These are phyloP conservation scores for Apiospora koreana DNA, from an alignment of 2,329 filamentous ascomycete species.

Conservation along the genomic window DNA sequence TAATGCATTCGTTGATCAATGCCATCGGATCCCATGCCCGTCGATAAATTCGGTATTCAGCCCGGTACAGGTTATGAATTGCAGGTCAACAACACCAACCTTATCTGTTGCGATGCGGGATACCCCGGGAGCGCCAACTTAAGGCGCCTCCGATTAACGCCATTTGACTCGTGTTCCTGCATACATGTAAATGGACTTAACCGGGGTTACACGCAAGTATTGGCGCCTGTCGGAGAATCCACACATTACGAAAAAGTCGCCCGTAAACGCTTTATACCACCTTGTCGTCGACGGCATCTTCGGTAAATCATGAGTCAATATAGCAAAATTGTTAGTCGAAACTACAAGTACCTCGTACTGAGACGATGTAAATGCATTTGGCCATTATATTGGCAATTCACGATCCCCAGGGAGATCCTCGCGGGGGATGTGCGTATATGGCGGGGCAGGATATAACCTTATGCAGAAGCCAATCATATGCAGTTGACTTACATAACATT, in stretches of 20 bases:
- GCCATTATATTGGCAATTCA: neutral
- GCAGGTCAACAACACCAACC: neutral
- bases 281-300: neutral
- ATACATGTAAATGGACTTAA: too few relatives aligned
- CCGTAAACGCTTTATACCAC: neutral
- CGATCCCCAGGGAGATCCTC: neutral
- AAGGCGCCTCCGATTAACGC: neutral
- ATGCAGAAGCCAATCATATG: neutral
- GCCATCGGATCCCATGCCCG: neutral
- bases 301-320: neutral
- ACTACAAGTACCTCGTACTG: neutral
- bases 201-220: slow-evolving; percentile 2
- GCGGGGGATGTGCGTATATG: neutral
- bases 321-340: neutral
- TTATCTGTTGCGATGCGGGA: neutral
- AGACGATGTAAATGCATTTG: neutral
- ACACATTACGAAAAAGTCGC: neutral
- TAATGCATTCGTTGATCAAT: neutral
- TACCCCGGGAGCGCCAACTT: neutral
- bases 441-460: neutral
- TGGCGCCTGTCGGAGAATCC: neutral
- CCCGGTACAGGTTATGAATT: neutral
- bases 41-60: neutral
- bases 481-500: neutral
- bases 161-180: slow-evolving; percentile 11